Evolutionary conservation across 2,329 filamentous ascomycete species (phyloP), one percentile per base, ranked within the genome.

Genomic region (Rachicladosporium sp.): DNA sequence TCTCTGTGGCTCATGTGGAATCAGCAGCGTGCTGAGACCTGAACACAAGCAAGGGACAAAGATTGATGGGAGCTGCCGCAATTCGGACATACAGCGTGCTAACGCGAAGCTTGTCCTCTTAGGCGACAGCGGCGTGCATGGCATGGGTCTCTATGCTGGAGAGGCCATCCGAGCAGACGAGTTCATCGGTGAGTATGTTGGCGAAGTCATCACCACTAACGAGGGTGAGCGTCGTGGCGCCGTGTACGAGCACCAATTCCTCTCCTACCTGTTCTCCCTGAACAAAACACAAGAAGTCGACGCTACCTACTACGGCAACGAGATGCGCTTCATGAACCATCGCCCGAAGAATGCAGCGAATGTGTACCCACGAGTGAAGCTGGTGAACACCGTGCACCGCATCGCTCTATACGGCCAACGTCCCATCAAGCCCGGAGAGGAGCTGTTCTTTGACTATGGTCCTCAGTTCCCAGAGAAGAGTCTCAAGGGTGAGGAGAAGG

Each of bases 281-380:
- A 77, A 75, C 46, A 52, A 60, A 55, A 61, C 8, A 5, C 69
- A 73, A 48, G 66, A 67, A 29, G 63, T 91, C 11, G 85, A 91
- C 54, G 79, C 78, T 5, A 82, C 80, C 12, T 76, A 77, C 32
- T 81, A 81, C 47, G 84, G 84, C 36, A 91, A 89, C 56, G 78
- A 88, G 46, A 79, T 81, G 35, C 76, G 85, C 3, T 91, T 87
- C 60, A 85, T 91, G 57, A 91, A 93, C 58, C 82, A 89, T 50
- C 78, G 81, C 1, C 66, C 69, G 35, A 64, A 69, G 44, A 64
- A 65, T 44, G 58, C 57, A 51, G 65, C 47, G 55, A 82, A 80
- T 39, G 78, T 78, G 53, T 76, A 78, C 46, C 73, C 82, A 2
- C 73, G 74, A 42, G 79, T 85, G 38, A 59, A 81, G 10, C 74